Percentiles rank a stretch among this genome's conserved stretches.
These are phyloP conservation scores for Sclerotinia subarctica DNA, from an alignment of 2,329 filamentous ascomycete genomes.

Conservation along the genomic window DNA sequence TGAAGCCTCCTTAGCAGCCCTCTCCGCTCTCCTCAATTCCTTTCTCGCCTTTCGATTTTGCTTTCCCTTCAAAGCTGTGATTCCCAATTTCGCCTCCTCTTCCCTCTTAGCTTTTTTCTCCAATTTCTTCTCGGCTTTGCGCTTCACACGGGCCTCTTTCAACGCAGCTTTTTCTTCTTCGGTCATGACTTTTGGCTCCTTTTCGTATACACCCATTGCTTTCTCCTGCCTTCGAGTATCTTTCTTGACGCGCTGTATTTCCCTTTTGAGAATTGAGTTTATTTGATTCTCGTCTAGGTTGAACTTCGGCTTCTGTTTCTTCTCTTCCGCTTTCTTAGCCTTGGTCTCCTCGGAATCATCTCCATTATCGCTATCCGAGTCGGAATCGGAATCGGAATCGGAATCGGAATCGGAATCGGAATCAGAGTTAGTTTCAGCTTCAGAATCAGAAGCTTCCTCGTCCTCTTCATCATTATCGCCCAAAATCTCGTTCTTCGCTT, in stretches of 20 bases:
- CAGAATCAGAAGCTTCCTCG: constrained; percentile 19
- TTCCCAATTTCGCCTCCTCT: constrained; percentile 11
- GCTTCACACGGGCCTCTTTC: constrained; percentile 12
- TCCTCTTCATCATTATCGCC: constrained; percentile 23
- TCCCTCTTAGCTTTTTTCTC: constrained; percentile 18
- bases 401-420: constrained; percentile 16
- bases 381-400: constrained; percentile 15
- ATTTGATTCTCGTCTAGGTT: constrained; percentile 16
- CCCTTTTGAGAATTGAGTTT: constrained; percentile 20
- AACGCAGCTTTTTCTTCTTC: constrained; percentile 20
- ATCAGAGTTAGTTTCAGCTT: constrained; percentile 19
- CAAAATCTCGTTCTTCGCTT: constrained; percentile 30
- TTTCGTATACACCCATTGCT: constrained; percentile 17
- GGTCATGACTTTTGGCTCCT: constrained; percentile 5
- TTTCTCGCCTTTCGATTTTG: constrained; percentile 14
- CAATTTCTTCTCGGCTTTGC: constrained; percentile 15
- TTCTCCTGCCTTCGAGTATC: constrained; percentile 15
- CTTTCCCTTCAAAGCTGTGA: constrained; percentile 17
- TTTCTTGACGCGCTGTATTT: constrained; percentile 17
- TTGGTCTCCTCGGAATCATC: neutral
- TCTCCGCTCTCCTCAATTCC: constrained; percentile 21
- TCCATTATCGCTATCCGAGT: neutral
- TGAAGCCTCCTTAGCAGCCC: neutral
- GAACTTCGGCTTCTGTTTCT: constrained; percentile 16
- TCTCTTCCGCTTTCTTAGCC: constrained; percentile 14